phyloP scores from a whole-genome alignment of 1,284 basidiomycete species.

The Bondarzewia mesenterica region DNA sequence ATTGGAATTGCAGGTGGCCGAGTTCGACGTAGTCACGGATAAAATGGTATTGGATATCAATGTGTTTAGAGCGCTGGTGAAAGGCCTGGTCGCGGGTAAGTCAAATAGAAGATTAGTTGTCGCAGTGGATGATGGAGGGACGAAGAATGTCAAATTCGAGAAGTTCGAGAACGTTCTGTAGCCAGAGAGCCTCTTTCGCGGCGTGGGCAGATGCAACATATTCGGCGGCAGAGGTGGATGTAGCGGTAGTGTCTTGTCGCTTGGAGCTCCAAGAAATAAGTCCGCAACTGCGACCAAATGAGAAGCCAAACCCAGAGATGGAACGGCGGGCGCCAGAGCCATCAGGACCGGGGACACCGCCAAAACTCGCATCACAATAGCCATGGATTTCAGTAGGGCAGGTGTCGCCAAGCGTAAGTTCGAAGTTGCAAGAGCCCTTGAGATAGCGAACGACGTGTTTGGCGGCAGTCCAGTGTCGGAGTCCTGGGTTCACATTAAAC shows the following conservation, averaged over 20 bases:
- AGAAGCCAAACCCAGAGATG: slow-evolving; percentile 30
- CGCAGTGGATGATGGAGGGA: background rate
- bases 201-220: background rate
- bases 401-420: slow-evolving; percentile 23
- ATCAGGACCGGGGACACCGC: slow-evolving; percentile 17
- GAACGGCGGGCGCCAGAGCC: slow-evolving; percentile 20
- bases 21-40: background rate
- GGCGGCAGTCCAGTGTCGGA: slow-evolving; percentile 30
- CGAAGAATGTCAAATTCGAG: background rate
- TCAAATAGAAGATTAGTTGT: slow-evolving; percentile 18
- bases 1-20: background rate
- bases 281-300: slow-evolving; percentile 17
- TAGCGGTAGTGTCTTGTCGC: background rate
- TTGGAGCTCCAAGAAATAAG: slow-evolving; percentile 28
- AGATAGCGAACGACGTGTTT: slow-evolving; percentile 34
- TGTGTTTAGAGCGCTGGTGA: slow-evolving; percentile 24
- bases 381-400: slow-evolving; percentile 19
- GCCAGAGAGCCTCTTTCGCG: slow-evolving; percentile 1
- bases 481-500: slow-evolving; percentile 20
- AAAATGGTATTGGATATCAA: slow-evolving; percentile 24
- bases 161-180: background rate
- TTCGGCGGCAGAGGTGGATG: background rate
- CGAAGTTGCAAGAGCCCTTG: slow-evolving; percentile 25
- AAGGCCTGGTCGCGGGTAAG: slow-evolving; percentile 20
- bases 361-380: slow-evolving; percentile 34